Evolutionary conservation across 1,139 yeast genomes (phyloP).

Genomic region (Zygosaccharomyces sapae): DNA sequence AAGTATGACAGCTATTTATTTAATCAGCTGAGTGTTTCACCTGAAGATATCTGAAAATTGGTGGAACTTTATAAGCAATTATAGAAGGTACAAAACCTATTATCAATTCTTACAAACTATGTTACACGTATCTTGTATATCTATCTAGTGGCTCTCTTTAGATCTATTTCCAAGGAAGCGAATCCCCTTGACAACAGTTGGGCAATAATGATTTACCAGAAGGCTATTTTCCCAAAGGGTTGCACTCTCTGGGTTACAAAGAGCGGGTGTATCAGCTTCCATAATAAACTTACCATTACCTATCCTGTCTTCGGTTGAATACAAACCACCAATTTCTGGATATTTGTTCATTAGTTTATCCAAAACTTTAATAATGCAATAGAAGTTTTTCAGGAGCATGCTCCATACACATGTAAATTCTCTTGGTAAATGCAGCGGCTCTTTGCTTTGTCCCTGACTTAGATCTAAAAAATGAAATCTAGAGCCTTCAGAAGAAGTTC

Average conservation of each 20-base stretch:
- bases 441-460: constrained; percentile 67
- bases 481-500: constrained; percentile 75
- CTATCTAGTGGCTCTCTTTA: constrained; percentile 27
- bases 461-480: constrained; percentile 76
- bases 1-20: too few relatives aligned
- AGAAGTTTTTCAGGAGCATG: constrained; percentile 85
- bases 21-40: too few relatives aligned
- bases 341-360: constrained; percentile 70
- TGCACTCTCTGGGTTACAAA: constrained; percentile 83
- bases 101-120: neutral
- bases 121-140: neutral
- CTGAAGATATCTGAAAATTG: too few relatives aligned
- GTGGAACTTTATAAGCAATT: neutral
- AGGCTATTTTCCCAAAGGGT: constrained; percentile 83
- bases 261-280: constrained; percentile 63
- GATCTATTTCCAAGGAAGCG: constrained; percentile 40
- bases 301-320: constrained; percentile 83
- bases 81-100: neutral
- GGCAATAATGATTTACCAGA: constrained; percentile 76
- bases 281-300: constrained; percentile 70
- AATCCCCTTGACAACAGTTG: constrained; percentile 61
- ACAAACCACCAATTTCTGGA: constrained; percentile 67
- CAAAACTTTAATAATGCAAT: constrained; percentile 72
- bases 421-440: constrained; percentile 78
- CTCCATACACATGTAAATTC: constrained; percentile 60